A percentile compares a stretch with the other conserved stretches of the same genome.
phyloP scores from a whole-genome alignment of 2,329 filamentous ascomycete genomes.

The Epichloe sibirici region DNA sequence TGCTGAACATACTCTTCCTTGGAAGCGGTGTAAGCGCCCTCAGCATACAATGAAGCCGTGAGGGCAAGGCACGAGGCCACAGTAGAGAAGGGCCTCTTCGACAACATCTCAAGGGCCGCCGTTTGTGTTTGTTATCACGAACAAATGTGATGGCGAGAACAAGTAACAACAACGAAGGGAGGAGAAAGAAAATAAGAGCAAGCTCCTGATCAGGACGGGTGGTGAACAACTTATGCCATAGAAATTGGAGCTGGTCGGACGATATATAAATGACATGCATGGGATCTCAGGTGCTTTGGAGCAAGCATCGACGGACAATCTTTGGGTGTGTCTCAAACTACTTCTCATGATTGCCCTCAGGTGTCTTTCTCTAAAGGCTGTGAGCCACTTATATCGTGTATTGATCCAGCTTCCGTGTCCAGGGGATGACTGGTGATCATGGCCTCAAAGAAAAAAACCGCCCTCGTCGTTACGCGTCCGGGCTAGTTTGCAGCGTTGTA shows the following conservation, averaged over 20 bases:
- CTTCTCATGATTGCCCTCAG: neutral
- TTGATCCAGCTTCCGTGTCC: neutral
- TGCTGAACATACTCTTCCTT: conserved; percentile 19
- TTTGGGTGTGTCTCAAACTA: neutral
- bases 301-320: neutral
- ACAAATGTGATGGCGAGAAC: neutral
- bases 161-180: neutral
- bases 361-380: neutral
- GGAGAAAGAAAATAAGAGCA: neutral
- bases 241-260: neutral
- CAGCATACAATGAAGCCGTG: neutral
- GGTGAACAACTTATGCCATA: neutral
- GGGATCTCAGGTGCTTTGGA: neutral
- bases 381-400: neutral
- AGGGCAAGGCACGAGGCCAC: conserved; percentile 2
- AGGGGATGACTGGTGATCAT: neutral
- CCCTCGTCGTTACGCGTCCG: neutral
- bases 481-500: too few relatives aligned
- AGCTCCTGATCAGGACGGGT: neutral
- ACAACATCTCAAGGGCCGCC: neutral
- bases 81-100: neutral
- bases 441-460: neutral
- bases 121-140: too few relatives aligned
- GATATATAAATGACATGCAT: neutral
- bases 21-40: neutral